Evolutionary conservation across 129 eudicot species (phyloP), one percentile per base, ranked within the genome.

Genomic region (Chrysanthemum lavandulifolium): DNA sequence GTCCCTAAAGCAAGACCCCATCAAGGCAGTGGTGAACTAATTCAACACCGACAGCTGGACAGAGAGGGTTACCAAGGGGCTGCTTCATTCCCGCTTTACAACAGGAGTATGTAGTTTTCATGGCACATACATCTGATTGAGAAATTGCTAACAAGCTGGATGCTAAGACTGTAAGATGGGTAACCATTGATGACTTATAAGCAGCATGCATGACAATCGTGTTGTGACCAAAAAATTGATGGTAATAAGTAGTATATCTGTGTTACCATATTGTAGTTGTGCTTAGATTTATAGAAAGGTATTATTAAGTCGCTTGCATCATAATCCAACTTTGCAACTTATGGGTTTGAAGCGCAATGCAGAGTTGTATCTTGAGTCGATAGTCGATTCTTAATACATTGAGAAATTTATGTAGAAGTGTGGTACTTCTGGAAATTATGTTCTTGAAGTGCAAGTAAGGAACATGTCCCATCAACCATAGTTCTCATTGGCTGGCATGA

Each of bases 1-100:
- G 68, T 68, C 58, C 82, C 72, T 45, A 78, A 78, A 65, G 10
- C 67, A 45, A 77, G 84, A 73, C 33, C 84, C 59, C 76, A 80
- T 78, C 81, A 78, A 61, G 87, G 87, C 13, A 84, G 82, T 16
- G 89, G 82, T 9, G 93, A 87, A 74, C 85, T 87, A 52, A 73
- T 78, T 12, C 73, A 81, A 52, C 78, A 87, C 60, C 73, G 82
- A 50, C 80, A 62, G 36, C 31, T 74, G 55, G 77, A 71, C 31
- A 81, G 67, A 69, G 87, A 82, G 48, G 86, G 75, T 45, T 68
- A 67, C 54, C 65, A 76, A 51, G 72, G 76, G 66, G 63, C 81
- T 75, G 61, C 81, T 74, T 68, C 77, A 13, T 33, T 77, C 81
- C 83, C 81, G 1, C 79, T 58, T 40, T 77, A 81, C 52, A 80